phyloP scores from a whole-genome alignment of 2,329 filamentous ascomycete species.

The Cladosporium sp. region DNA sequence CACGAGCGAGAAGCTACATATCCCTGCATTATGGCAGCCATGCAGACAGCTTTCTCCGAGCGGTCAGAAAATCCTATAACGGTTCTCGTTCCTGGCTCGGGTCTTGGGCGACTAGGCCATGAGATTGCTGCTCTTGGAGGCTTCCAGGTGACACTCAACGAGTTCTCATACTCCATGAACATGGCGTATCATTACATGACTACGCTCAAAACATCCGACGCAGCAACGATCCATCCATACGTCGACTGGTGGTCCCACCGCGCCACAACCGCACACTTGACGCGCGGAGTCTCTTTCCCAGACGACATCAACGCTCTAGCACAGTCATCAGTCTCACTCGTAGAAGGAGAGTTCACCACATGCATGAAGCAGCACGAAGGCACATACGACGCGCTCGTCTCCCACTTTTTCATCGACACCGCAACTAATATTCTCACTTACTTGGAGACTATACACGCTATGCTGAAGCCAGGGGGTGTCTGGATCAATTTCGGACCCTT shows the following conservation, averaged over 20 bases:
- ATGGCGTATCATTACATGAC: conserved; percentile 73
- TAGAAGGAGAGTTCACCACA: conserved; percentile 59
- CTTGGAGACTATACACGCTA: conserved; percentile 74
- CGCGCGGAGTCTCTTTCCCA: conserved; percentile 23
- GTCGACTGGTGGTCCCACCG: conserved; percentile 72
- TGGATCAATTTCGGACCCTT: conserved; percentile 87
- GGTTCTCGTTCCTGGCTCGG: conserved; percentile 82
- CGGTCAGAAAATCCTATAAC: conserved; percentile 34
- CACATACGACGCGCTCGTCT: conserved; percentile 75
- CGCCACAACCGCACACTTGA: conserved; percentile 45
- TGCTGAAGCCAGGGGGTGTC: conserved; percentile 72
- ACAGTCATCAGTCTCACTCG: conserved; percentile 1
- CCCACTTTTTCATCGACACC: conserved; percentile 93
- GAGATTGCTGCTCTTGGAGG: conserved; percentile 69
- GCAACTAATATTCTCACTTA: conserved; percentile 88
- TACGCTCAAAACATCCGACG: conserved; percentile 60
- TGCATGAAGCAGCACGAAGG: conserved; percentile 35
- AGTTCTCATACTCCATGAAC: conserved; percentile 91
- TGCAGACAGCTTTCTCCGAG: conserved; percentile 31
- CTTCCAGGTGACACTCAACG: conserved; percentile 74
- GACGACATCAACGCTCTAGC: background rate
- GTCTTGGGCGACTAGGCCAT: conserved; percentile 80
- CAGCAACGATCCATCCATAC: conserved; percentile 76
- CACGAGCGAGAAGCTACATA: conserved; percentile 72
- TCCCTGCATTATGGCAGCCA: conserved; percentile 58